Conservation (phyloP, 2,329 filamentous ascomycete genomes). For the Emergomyces pasteurianus region DNA sequence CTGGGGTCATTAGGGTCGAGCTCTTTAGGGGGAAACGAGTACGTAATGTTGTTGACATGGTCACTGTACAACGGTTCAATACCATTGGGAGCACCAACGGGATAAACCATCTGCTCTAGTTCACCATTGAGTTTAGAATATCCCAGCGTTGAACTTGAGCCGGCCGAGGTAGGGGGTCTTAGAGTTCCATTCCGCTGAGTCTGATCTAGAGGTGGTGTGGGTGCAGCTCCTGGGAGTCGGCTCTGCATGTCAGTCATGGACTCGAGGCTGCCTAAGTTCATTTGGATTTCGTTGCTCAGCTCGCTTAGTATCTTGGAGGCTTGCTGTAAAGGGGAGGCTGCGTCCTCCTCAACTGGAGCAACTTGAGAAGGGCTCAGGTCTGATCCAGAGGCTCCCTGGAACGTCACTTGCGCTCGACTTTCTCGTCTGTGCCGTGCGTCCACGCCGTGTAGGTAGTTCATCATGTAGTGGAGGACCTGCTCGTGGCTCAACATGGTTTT, state of each 20-base stretch:
- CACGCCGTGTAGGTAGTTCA: conserved; percentile 54
- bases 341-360: conserved; percentile 45
- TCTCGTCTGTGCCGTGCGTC: conserved; percentile 54
- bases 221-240: conserved; percentile 43
- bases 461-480: conserved; percentile 57
- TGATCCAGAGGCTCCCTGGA: conserved; percentile 29
- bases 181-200: conserved; percentile 32
- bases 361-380: conserved; percentile 36
- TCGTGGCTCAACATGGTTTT: conserved; percentile 63
- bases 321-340: conserved; percentile 56
- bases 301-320: conserved; percentile 55
- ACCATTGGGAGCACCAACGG: conserved; percentile 77
- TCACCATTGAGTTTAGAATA: conserved; percentile 42
- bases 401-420: conserved; percentile 35
- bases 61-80: conserved; percentile 93
- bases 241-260: conserved; percentile 50
- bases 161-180: conserved; percentile 32
- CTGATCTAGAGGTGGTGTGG: conserved; percentile 46
- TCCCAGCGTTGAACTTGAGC: conserved; percentile 41
- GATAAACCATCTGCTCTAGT: conserved; percentile 68
- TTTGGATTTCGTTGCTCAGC: conserved; percentile 52
- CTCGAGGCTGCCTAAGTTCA: conserved; percentile 53
- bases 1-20: conserved; percentile 38
- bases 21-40: conserved; percentile 59
- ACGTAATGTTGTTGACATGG: conserved; percentile 89